phyloP scores from a whole-genome alignment of 345 rosid genomes.

The Linum trigynum region DNA sequence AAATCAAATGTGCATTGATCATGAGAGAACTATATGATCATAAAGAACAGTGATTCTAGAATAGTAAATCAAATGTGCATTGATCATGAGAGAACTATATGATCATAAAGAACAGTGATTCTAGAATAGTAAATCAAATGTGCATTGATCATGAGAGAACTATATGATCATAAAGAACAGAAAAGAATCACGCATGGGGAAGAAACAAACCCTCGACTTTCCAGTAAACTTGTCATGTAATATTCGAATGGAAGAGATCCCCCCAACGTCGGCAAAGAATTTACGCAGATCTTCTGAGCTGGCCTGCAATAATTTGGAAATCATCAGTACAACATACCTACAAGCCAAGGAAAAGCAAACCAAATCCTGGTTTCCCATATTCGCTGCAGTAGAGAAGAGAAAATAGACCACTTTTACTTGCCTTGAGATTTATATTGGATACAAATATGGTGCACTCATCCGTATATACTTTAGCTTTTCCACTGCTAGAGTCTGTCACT shows the following conservation, averaged over 20 bases:
- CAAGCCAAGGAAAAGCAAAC: not conserved
- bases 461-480: constrained; percentile 45
- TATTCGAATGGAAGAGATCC: constrained; percentile 62
- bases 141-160: not conserved
- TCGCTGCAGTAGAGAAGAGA: not conserved
- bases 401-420: constrained; percentile 17
- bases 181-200: not conserved
- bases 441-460: constrained; percentile 84
- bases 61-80: not conserved
- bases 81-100: not conserved
- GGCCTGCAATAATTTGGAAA: constrained; percentile 36
- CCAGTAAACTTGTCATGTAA: constrained; percentile 69
- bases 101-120: too few relatives aligned
- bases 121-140: not conserved
- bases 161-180: too few relatives aligned
- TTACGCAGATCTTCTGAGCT: constrained; percentile 47
- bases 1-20: not conserved
- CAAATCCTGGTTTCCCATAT: not conserved
- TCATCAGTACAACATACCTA: not conserved
- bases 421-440: constrained; percentile 61
- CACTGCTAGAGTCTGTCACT: constrained; percentile 25
- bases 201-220: constrained; percentile 72
- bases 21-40: not conserved
- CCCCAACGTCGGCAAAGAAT: constrained; percentile 70
- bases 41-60: not conserved